A percentile compares a stretch with the other conserved stretches of the same genome.
These are phyloP conservation scores for Pythium oligandrum DNA, from an alignment of 352 stramenopile genomes.

Conservation along the genomic window DNA sequence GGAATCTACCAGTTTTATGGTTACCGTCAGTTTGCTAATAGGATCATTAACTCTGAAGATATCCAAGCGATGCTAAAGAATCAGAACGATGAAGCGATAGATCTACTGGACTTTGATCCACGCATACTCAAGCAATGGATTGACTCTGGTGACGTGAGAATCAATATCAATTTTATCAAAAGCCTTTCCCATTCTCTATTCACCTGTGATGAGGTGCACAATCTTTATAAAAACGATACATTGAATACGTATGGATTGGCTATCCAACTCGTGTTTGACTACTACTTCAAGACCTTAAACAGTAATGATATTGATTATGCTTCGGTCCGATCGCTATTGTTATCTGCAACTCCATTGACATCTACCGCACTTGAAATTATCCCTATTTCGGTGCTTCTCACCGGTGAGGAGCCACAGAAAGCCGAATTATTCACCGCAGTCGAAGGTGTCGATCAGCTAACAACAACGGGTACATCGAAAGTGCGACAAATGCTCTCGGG, in stretches of 20 bases:
- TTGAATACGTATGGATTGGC: constrained; percentile 3
- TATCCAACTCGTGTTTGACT: constrained; percentile 1
- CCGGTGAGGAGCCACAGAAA: neutral
- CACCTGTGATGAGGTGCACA: constrained; percentile 3
- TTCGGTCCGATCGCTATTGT: neutral
- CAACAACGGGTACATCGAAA: neutral
- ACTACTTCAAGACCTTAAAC: constrained; percentile 1
- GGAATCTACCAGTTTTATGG: constrained; percentile 4
- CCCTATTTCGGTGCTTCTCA: neutral
- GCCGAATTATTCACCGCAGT: neutral
- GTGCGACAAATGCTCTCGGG: neutral
- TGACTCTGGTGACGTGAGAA: neutral
- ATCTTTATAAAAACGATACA: neutral
- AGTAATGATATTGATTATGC: neutral
- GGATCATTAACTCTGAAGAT: constrained; percentile 2
- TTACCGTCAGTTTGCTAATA: constrained; percentile 4
- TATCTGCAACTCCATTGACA: constrained; percentile 1
- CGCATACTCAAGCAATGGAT: neutral
- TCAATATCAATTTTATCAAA: constrained; percentile 1
- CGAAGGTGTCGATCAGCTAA: neutral
- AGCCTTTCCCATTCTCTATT: constrained; percentile 1
- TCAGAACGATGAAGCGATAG: neutral
- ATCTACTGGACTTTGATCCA: neutral
- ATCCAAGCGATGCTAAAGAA: constrained; percentile 2
- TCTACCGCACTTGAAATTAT: constrained; percentile 1